Evolutionary conservation across 257 asterid species (phyloP).

Genomic region (Solanum pinnatisectum): DNA sequence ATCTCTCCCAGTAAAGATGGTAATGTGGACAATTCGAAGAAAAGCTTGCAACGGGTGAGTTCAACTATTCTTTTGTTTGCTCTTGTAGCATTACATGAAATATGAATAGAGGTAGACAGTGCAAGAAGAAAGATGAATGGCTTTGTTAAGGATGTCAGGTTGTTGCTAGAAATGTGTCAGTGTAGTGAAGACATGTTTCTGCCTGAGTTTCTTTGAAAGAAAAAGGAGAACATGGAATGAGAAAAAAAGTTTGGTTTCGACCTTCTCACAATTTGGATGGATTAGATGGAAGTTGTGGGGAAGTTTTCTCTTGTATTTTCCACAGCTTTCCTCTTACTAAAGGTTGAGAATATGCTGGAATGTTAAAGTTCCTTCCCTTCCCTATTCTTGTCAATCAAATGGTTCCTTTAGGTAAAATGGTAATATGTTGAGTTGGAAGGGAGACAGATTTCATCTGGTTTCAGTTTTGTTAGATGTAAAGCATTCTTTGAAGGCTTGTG

Average conservation of each 20-base stretch:
- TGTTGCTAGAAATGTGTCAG: background rate
- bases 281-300: background rate
- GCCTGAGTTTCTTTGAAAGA: background rate
- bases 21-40: constrained; percentile 28
- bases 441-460: background rate
- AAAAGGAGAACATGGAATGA: background rate
- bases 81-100: constrained; percentile 1
- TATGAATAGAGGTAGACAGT: background rate
- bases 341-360: background rate
- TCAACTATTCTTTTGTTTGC: background rate
- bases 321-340: background rate
- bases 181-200: background rate
- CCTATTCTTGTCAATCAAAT: background rate
- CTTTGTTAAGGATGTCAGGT: background rate
- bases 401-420: background rate
- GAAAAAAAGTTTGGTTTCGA: background rate
- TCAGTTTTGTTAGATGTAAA: background rate
- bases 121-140: background rate
- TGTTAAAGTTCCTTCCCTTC: background rate
- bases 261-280: background rate
- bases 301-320: background rate
- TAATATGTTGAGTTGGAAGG: background rate
- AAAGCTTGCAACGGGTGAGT: constrained; percentile 56
- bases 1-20: constrained; percentile 62
- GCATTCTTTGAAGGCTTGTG: background rate